These are phyloP conservation scores for Nannochloris sp. DNA, from an alignment of 139 green algal species.

Conservation along the genomic window DNA sequence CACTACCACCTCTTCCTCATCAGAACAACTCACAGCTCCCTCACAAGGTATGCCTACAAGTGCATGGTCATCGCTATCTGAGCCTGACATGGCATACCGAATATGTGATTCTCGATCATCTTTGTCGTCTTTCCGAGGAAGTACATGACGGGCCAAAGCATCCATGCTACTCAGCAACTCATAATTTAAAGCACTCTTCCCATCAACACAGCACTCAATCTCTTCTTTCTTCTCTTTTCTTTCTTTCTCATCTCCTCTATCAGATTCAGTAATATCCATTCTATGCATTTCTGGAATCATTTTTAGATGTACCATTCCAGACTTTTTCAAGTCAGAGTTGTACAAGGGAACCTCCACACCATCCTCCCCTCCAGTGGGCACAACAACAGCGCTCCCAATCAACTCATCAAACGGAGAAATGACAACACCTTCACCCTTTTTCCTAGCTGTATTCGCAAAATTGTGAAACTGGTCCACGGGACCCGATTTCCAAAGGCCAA, in stretches of 20 bases:
- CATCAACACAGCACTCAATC: neutral
- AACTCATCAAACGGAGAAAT: slow-evolving; percentile 4
- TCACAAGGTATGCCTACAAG: slow-evolving; percentile 3
- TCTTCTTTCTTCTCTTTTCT: neutral
- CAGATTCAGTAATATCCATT: neutral
- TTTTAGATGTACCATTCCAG: neutral
- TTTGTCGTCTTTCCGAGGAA: neutral
- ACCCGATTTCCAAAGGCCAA: neutral
- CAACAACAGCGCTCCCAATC: slow-evolving; percentile 7
- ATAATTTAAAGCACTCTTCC: neutral
- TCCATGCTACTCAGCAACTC: neutral
- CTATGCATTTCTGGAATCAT: neutral
- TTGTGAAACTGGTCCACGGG: neutral
- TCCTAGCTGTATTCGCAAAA: neutral
- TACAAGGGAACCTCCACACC: neutral
- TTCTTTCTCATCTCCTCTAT: neutral
- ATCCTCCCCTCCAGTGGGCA: neutral
- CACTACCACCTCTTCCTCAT: neutral
- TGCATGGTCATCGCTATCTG: slow-evolving; percentile 11
- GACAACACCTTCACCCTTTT: neutral
- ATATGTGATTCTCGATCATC: neutral
- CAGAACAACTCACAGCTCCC: slow-evolving; percentile 5
- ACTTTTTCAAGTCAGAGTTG: neutral
- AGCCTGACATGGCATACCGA: slow-evolving; percentile 6
- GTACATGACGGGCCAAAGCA: neutral